Evolutionary conservation across 1,284 basidiomycete species (phyloP).

Genomic region (Tylopilus orsonianus): DNA sequence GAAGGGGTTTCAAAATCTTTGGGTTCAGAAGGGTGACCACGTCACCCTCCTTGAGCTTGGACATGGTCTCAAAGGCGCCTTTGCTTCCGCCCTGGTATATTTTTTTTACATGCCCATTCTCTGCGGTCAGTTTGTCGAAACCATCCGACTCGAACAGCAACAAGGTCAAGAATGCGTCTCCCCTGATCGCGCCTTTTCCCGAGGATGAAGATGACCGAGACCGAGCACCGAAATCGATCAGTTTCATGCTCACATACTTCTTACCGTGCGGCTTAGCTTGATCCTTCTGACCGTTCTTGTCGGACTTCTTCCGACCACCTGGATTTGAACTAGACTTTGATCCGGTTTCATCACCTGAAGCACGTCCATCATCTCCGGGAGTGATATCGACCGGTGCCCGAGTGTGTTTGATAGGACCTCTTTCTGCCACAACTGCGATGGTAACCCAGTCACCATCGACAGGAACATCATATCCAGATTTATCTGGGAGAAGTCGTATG

Average conservation of each 20-base stretch:
- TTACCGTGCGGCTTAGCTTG: constrained; percentile 53
- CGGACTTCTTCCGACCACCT: constrained; percentile 24
- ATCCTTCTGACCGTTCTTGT: constrained; percentile 23
- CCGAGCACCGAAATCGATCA: constrained; percentile 77
- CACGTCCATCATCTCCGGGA: constrained; percentile 43
- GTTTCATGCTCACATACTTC: constrained; percentile 86
- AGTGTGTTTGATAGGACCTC: constrained; percentile 69
- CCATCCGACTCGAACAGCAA: constrained; percentile 87
- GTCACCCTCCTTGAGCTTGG: constrained; percentile 83
- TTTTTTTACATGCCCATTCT: constrained; percentile 53
- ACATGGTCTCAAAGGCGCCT: constrained; percentile 88
- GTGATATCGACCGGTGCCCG: constrained; percentile 60
- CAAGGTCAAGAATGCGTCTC: constrained; percentile 82
- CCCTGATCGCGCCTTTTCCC: constrained; percentile 58
- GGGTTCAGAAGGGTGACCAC: constrained; percentile 92
- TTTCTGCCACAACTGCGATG: constrained; percentile 86
- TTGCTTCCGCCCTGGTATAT: constrained; percentile 84
- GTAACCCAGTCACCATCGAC: constrained; percentile 91
- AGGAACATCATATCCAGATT: constrained; percentile 86
- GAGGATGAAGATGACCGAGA: constrained; percentile 53
- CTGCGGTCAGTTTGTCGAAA: constrained; percentile 52
- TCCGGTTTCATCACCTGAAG: constrained; percentile 33
- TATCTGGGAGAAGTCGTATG: constrained; percentile 72
- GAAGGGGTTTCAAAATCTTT: constrained; percentile 79
- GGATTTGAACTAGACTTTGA: constrained; percentile 17